Evolutionary conservation across 345 rosid genomes (phyloP), one percentile per base, ranked within the genome.

Genomic region (Litchi chinensis): DNA sequence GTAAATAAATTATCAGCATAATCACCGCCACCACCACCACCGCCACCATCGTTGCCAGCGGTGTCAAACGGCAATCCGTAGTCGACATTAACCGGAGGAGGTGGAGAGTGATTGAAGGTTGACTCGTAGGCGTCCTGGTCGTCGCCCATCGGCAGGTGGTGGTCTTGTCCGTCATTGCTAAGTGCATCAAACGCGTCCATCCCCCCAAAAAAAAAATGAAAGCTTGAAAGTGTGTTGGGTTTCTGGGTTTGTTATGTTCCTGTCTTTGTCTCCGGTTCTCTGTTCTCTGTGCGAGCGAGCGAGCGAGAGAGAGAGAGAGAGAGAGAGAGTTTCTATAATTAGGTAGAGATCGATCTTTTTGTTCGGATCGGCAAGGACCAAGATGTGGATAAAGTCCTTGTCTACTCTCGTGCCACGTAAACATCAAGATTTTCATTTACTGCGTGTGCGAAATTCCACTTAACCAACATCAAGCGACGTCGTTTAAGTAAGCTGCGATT

Each of bases 1-100:
- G 28, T 60, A 21, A 60, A 60, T 9, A 60, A 77, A 28, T 40
- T 75, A 28, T 69, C 82, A 40, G 24, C 80, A 40, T 54, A 79
- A 5, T 48, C 83, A 37, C 59, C 76, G 46, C 65, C 74, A 65
- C 48, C 85, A 3, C 37, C 37, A 3, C 37, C 37, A 3, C 37
- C 37, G 37, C 1, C 37, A 32, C 37, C 37, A 70, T 80, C 46
- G 5, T 57, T 79, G 9, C 79, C 87, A 60, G 73, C 76, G 65
- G 86, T 28, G 77, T 81, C 90, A 64, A 87, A 89, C 21, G 89
- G 90, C 21, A 89, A 86, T 18, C 72, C 84, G 50, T 66, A 79
- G 79, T 79, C 79, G 22, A 70, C 74, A n/a, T 59, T 80, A 46
- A 74, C 73, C 37, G 50, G 75, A 70, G 64, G 73, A 62, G 67